A percentile compares a stretch with the other conserved stretches of the same genome.
Evolutionary conservation across 805 yeast species (phyloP).

Genomic region (Metschnikowia koreensis): DNA sequence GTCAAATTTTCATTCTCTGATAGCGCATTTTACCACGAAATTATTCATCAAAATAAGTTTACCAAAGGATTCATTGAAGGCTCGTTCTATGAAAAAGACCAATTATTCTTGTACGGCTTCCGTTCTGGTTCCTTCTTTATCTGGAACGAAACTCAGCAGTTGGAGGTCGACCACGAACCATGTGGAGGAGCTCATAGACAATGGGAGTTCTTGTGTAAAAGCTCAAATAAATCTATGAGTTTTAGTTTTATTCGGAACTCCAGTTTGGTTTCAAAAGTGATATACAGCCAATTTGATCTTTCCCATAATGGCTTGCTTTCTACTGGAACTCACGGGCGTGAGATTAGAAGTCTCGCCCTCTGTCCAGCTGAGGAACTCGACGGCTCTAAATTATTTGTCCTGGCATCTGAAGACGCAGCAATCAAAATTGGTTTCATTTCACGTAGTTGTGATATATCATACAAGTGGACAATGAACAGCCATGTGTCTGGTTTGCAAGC

Average conservation of each 20-base stretch:
- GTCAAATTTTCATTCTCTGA: slow-evolving; percentile 18
- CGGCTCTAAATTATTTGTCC: slow-evolving; percentile 48
- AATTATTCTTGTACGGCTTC: slow-evolving; percentile 74
- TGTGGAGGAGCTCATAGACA: slow-evolving; percentile 94
- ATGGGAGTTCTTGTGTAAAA: slow-evolving; percentile 54
- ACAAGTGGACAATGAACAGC: slow-evolving; percentile 62
- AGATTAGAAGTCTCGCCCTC: slow-evolving; percentile 73
- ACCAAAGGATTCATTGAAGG: slow-evolving; percentile 85
- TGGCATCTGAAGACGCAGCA: slow-evolving; percentile 90
- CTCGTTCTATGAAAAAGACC: slow-evolving; percentile 42
- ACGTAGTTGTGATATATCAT: slow-evolving; percentile 42
- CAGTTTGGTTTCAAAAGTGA: slow-evolving; percentile 37
- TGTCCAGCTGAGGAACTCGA: slow-evolving; percentile 31
- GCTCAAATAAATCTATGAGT: slow-evolving; percentile 20
- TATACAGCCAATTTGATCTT: slow-evolving; percentile 20
- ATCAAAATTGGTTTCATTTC: slow-evolving; percentile 52
- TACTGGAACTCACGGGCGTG: slow-evolving; percentile 88
- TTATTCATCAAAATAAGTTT: slow-evolving; percentile 57
- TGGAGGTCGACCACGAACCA: slow-evolving; percentile 62
- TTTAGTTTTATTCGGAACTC: slow-evolving; percentile 61
- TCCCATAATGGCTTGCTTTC: slow-evolving; percentile 29
- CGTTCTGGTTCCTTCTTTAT: slow-evolving; percentile 72
- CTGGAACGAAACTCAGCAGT: slow-evolving; percentile 77
- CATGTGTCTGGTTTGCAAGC: slow-evolving; percentile 90
- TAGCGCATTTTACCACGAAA: slow-evolving; percentile 17